Evolutionary conservation across 352 stramenopile genomes (phyloP).

Genomic region (Phytophthora rubi): DNA sequence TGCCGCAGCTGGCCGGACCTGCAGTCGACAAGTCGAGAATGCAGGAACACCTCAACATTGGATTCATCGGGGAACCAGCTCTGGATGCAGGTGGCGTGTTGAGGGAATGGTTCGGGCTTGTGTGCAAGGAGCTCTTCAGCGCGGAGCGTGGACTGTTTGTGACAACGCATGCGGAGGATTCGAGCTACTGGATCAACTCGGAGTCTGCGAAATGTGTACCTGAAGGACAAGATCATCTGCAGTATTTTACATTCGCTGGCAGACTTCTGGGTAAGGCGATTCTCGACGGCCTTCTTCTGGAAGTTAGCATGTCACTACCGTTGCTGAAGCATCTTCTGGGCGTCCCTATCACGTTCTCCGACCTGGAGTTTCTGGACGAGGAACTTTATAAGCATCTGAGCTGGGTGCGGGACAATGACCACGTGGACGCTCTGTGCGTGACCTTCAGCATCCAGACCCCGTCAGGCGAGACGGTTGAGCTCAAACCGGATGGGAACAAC

Average conservation of each 20-base stretch:
- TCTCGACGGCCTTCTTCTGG: constrained; percentile 96
- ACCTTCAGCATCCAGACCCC: constrained; percentile 73
- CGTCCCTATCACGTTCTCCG: constrained; percentile 86
- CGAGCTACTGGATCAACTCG: constrained; percentile 87
- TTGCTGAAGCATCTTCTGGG: constrained; percentile 86
- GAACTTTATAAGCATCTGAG: constrained; percentile 76
- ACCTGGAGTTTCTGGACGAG: constrained; percentile 86
- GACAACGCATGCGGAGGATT: constrained; percentile 77
- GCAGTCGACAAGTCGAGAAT: constrained; percentile 36
- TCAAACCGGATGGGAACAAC: constrained; percentile 90
- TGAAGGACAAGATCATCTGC: constrained; percentile 66
- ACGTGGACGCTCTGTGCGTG: constrained; percentile 73
- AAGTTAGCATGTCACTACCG: constrained; percentile 95
- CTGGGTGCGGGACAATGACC: constrained; percentile 78
- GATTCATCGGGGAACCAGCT: constrained; percentile 71
- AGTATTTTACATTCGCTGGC: constrained; percentile 96
- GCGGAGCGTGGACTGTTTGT: constrained; percentile 70
- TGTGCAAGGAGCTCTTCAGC: constrained; percentile 82
- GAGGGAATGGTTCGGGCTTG: constrained; percentile 83
- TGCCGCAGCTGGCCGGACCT: constrained; percentile 51
- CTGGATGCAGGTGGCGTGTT: constrained; percentile 80
- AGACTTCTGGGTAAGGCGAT: constrained; percentile 98
- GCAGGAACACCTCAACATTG: constrained; percentile 80
- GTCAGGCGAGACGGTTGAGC: constrained; percentile 82
- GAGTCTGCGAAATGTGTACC: constrained; percentile 49